Conservation (phyloP, 768 basidiomycete species). For the Leccinellum albellum region DNA sequence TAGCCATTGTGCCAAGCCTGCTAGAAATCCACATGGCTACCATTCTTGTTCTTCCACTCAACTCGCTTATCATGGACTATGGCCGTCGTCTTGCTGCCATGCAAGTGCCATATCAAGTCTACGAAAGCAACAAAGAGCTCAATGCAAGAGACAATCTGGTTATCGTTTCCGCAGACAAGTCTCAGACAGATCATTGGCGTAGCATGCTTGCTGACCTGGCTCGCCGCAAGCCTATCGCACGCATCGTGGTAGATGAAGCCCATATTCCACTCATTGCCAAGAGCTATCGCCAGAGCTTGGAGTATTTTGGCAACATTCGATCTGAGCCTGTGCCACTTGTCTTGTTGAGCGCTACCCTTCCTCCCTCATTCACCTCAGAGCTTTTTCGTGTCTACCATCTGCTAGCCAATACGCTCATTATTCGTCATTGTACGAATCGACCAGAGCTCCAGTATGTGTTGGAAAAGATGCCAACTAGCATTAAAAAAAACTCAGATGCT, state of each 20-base stretch:
- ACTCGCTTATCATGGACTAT: background rate
- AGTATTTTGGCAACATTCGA: background rate
- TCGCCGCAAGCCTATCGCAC: background rate
- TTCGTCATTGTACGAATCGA: no score
- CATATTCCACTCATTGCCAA: slow-evolving; percentile 12
- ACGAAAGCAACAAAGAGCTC: background rate
- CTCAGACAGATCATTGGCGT: no score
- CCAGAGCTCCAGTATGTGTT: slow-evolving; percentile 7
- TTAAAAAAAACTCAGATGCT: no score
- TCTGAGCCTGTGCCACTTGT: slow-evolving; percentile 15
- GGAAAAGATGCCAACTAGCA: no score
- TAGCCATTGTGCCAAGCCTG: background rate
- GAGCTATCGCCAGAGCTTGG: slow-evolving; percentile 8
- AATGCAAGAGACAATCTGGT: background rate
- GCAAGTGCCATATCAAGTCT: background rate
- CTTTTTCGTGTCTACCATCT: no score
- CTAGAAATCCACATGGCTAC: background rate
- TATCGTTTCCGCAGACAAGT: slow-evolving; percentile 6
- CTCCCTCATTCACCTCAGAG: background rate
- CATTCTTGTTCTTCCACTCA: background rate
- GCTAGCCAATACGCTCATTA: no score
- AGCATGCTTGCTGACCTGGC: slow-evolving; percentile 1
- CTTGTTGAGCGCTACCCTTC: slow-evolving; percentile 19
- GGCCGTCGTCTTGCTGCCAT: background rate
- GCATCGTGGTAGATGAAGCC: slow-evolving; percentile 23